Base-by-base conservation (phyloP, 1,284 basidiomycete species). In the Ustilago bromivora region DNA sequence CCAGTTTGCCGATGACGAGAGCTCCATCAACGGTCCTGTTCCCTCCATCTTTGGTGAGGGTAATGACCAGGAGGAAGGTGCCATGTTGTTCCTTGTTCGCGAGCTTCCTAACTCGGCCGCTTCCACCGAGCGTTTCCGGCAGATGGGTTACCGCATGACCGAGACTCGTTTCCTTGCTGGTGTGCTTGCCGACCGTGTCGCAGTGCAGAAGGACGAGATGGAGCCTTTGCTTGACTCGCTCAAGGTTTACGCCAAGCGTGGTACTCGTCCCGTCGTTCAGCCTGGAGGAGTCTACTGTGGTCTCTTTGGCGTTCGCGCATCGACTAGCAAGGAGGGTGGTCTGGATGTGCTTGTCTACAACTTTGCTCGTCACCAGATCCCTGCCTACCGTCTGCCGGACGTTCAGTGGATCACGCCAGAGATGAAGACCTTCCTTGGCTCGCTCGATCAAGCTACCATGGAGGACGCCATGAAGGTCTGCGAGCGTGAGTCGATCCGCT, bases 331-430 rank as follows among this genome's bases (percentile, higher is more conserved):
- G 62, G 71, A 74, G n/a, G 76, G 76, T 19, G 76, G 76, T 34
- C 67, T 78, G 32, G 88, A 89, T 63, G 87, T 88, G 19, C 82
- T 89, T 4, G 88, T 88, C 13, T 89, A 89, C 86, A 87, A 88
- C 80, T 89, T 89, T 83, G 88, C 88, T 35, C 86, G 88, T 31
- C 88, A 89, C 72, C 88, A 89, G 81, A 88, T 89, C 70, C 88
- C 88, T 3, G 88, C 88, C 3, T 89, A 88, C 81, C 87, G 88
- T 32, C 85, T 89, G 11, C 88, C 88, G 0, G 88, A 89, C 64
- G 88, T 89, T 28, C 70, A 81, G 32, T 85, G 82, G 17, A 81
- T 89, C 19, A 85, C 86, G 2, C 76, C 85, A 2, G 81, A 86
- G 51, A 88, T 88, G 86, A 84, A 84, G 32, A 81, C 80, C 1